These are phyloP conservation scores for Aspergillus baeticus DNA, from an alignment of 495 filamentous ascomycete species.

Conservation along the genomic window DNA sequence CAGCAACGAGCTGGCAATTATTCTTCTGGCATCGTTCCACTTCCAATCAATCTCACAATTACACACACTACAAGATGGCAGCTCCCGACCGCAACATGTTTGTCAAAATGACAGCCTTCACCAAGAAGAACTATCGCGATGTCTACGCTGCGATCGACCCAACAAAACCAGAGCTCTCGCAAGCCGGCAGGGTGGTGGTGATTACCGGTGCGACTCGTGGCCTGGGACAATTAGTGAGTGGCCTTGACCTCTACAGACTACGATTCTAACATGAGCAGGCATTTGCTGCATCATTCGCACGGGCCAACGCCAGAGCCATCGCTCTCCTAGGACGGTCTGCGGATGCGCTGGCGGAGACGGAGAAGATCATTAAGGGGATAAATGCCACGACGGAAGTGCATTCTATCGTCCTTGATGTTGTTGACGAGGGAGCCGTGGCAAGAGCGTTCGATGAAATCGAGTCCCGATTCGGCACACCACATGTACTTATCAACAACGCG, in stretches of 20 bases:
- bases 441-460: conserved; percentile 36
- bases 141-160: conserved; percentile 38
- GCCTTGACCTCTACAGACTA: neutral
- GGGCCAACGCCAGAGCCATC: conserved; percentile 8
- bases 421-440: conserved; percentile 25
- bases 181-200: conserved; percentile 35
- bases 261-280: neutral
- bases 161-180: conserved; percentile 27
- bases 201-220: conserved; percentile 40
- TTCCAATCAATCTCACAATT: no score
- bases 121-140: conserved; percentile 21
- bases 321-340: conserved; percentile 28
- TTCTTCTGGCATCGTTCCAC: no score
- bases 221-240: conserved; percentile 19
- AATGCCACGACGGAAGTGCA: conserved; percentile 26
- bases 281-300: neutral
- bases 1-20: no score
- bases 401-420: conserved; percentile 28
- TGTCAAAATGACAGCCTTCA: conserved; percentile 26
- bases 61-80: neutral
- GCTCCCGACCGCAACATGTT: neutral
- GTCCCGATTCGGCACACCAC: conserved; percentile 34
- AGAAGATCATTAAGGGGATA: conserved; percentile 22
- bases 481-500: conserved; percentile 48
- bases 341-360: conserved; percentile 14